Percentiles rank a stretch among this genome's conserved stretches.
Conservation (phyloP, 345 rosid genomes). For the Gossypium ekmanianum region DNA sequence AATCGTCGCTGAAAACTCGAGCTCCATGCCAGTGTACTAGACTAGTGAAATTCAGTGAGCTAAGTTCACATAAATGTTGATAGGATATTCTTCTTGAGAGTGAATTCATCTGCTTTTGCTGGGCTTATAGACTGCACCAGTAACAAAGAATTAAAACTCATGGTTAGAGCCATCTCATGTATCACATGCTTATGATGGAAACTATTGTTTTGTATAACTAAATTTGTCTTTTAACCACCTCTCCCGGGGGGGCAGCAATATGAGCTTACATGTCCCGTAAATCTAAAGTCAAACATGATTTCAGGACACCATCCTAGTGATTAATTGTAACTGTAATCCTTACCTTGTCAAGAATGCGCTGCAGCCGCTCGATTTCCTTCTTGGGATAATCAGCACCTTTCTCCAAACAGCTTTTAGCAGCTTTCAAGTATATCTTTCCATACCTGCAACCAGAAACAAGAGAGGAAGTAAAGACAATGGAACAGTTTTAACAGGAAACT, state of each 20-base stretch:
- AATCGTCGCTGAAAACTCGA: neutral
- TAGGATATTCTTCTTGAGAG: slow-evolving; percentile 75
- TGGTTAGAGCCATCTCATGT: neutral
- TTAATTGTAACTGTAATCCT: neutral
- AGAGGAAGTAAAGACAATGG: neutral
- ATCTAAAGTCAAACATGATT: neutral
- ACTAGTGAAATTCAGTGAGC: neutral
- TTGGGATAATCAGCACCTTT: slow-evolving; percentile 75
- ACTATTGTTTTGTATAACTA: too few relatives aligned
- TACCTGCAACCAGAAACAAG: slow-evolving; percentile 36
- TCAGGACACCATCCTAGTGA: neutral
- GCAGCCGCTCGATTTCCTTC: slow-evolving; percentile 78
- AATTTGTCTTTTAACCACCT: neutral
- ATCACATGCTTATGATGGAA: neutral
- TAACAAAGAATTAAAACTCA: neutral
- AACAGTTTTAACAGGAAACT: neutral
- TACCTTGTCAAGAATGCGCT: slow-evolving; percentile 85
- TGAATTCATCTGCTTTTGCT: slow-evolving; percentile 77
- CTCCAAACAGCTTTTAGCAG: slow-evolving; percentile 63
- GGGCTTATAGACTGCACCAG: slow-evolving; percentile 76
- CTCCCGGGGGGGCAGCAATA: neutral
- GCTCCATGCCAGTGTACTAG: neutral
- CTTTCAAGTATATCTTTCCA: slow-evolving; percentile 78
- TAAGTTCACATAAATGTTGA: slow-evolving; percentile 38
- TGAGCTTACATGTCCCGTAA: too few relatives aligned